A percentile compares a stretch with the other conserved stretches of the same genome.
Conservation (phyloP, 768 basidiomycete species). For the Pleurotus salmoneostramineus region DNA sequence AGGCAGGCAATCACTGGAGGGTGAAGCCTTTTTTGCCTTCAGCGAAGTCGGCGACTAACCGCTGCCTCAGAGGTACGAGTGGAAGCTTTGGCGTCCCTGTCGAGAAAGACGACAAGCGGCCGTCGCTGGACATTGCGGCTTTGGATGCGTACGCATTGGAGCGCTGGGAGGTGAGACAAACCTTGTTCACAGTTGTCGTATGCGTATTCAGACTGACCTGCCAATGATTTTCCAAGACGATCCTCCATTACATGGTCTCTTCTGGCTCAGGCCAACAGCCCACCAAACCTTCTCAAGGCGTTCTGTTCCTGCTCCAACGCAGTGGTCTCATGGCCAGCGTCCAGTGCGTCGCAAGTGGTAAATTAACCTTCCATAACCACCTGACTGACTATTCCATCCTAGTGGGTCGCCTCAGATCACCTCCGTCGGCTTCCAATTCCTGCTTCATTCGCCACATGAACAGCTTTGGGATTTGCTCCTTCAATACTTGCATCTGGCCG, state of each 20-base stretch:
- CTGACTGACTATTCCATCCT: conserved; percentile 10
- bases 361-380: background rate
- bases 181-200: background rate
- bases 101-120: conserved; percentile 58
- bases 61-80: conserved; percentile 54
- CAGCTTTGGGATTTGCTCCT: conserved; percentile 95
- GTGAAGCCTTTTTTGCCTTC: conserved; percentile 33
- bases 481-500: conserved; percentile 83
- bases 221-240: conserved; percentile 54
- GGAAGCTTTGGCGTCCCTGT: conserved; percentile 84
- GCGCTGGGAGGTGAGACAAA: conserved; percentile 76
- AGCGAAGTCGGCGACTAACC: background rate
- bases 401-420: conserved; percentile 78
- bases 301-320: conserved; percentile 76
- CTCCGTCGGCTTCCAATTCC: conserved; percentile 92
- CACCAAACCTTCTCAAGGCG: conserved; percentile 75
- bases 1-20: conserved; percentile 87
- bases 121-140: conserved; percentile 47
- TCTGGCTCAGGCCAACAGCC: conserved; percentile 78
- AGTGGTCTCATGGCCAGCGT: conserved; percentile 82
- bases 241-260: conserved; percentile 97
- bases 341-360: conserved; percentile 41
- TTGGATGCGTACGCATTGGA: conserved; percentile 83
- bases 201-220: background rate
- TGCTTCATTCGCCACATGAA: conserved; percentile 89